Percentiles rank a stretch among this genome's conserved stretches.
Evolutionary conservation across 129 eudicot species (phyloP).

Genomic region (Flaveria sonorensis): DNA sequence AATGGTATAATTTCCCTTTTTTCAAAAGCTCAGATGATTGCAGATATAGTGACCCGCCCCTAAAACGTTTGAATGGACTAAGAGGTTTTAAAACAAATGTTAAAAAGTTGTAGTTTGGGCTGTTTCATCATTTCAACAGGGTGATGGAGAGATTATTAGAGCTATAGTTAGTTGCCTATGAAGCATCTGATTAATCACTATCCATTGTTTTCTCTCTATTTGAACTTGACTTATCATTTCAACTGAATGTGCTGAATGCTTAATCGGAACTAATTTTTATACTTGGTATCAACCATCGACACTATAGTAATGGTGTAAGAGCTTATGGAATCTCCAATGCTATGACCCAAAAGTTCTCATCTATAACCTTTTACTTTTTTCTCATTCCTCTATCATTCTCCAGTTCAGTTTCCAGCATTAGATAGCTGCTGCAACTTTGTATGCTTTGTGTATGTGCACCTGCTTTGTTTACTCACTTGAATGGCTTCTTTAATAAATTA

Average conservation of each 20-base stretch:
- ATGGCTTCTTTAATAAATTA: conserved; percentile 1
- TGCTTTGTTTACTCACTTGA: not conserved
- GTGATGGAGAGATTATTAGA: conserved; percentile 5
- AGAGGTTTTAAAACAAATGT: not conserved
- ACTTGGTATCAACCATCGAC: not conserved
- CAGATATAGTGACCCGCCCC: not conserved
- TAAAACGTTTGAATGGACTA: not conserved
- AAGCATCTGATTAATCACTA: not conserved
- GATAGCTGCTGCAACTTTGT: conserved; percentile 4
- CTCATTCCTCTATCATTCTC: not conserved
- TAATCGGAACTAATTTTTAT: not conserved
- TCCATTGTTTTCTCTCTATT: conserved; percentile 2
- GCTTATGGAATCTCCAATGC: conserved; percentile 8
- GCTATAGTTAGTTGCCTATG: conserved; percentile 2
- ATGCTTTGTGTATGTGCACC: not conserved
- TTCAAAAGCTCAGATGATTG: not conserved
- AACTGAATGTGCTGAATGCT: conserved; percentile 9
- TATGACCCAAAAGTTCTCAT: not conserved
- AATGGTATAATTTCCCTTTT: not conserved
- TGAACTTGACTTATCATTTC: not conserved
- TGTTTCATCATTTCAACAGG: not conserved
- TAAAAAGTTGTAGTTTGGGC: conserved; percentile 4
- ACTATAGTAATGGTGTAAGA: not conserved
- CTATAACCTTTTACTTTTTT: not conserved
- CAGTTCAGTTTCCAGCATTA: not conserved